phyloP scores from a whole-genome alignment of 2,329 filamentous ascomycete genomes.

The Botryotinia globosa region DNA sequence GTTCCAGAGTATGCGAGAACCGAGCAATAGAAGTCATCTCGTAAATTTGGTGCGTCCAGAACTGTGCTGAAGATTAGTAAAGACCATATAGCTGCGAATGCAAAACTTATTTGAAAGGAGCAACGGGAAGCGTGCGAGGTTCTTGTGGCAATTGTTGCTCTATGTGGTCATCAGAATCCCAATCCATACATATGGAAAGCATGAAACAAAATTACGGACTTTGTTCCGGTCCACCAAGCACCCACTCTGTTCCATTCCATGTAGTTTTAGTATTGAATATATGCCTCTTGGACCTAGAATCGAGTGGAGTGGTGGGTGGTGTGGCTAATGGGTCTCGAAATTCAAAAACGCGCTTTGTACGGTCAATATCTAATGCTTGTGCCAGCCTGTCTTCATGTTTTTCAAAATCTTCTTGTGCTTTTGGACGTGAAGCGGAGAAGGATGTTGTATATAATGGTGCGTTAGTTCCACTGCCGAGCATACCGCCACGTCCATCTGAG shows the following conservation, averaged over 20 bases:
- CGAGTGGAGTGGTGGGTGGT: conserved; percentile 32
- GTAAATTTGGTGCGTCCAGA: conserved; percentile 81
- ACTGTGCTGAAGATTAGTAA: conserved; percentile 55
- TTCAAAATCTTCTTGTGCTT: conserved; percentile 58
- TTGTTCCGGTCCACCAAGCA: conserved; percentile 27
- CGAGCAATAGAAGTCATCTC: conserved; percentile 95
- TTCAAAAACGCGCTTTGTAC: conserved; percentile 61
- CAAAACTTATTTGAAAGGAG: conserved; percentile 70
- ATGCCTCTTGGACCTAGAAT: conserved; percentile 28
- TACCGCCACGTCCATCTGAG: conserved; percentile 60
- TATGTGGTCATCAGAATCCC: conserved; percentile 27
- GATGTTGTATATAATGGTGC: conserved; percentile 62
- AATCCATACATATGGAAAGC: not conserved
- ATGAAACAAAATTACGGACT: conserved; percentile 25
- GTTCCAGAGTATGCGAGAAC: conserved; percentile 79
- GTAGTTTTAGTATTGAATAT: conserved; percentile 36
- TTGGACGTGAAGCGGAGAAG: conserved; percentile 45
- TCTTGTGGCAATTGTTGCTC: conserved; percentile 33
- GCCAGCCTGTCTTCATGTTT: conserved; percentile 74
- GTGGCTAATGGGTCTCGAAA: conserved; percentile 41
- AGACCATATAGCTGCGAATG: not conserved
- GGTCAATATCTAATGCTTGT: conserved; percentile 76
- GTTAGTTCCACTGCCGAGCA: conserved; percentile 68
- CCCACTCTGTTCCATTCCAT: conserved; percentile 37
- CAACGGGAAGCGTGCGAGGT: conserved; percentile 56